Base-by-base conservation (phyloP, 176 grass and related monocot species). In the Urochloa ruziziensis region DNA sequence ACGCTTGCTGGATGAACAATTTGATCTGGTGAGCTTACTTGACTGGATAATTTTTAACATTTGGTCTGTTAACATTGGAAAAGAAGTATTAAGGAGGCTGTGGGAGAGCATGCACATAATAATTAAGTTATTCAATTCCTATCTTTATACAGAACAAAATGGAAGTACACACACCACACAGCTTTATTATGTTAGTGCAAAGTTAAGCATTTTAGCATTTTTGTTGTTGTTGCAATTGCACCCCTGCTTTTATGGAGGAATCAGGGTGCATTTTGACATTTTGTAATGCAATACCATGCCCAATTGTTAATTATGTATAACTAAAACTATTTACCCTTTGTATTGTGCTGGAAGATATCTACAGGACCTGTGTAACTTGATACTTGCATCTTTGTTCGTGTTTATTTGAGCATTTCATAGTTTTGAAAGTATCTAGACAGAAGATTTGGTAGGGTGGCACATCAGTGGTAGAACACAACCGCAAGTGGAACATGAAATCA, bases 1-100 rank as follows among this genome's bases (percentile, higher is more conserved):
- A 8, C 83, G 96, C 23, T 67, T 88, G 73, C 85, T 99, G 39
- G 96, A 99, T 74, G 96, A 99, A 33, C 89, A 95, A 19, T 99
- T 99, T 90, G 96, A 99, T 89, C 52, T 93, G 89, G 96, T 95
- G 57, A 83, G 89, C 61, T 77, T 68, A 28, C 73, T 73, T 42
- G 4, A 21, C 1, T 76, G 76, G 0, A 6, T 33, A 24, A 28
- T 59, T 21, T 25, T 42, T 23, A 3, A 15, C 14, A 29, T 71
- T 60, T 65, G 15, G 10, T 81, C 54, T 57, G 42, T 15, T 25
- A 32, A 13, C 9, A 58, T 0, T 67, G 18, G 16, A 16, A 36
- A 16, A 28, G 39, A 1, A 39, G 46, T 51, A 14, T 39, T 69
- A 13, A 4, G 3, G 35, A 53, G 14, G 34, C 2, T 70, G 39